Conservation (phyloP, 257 asterid genomes). For the Asclepias syriaca region DNA sequence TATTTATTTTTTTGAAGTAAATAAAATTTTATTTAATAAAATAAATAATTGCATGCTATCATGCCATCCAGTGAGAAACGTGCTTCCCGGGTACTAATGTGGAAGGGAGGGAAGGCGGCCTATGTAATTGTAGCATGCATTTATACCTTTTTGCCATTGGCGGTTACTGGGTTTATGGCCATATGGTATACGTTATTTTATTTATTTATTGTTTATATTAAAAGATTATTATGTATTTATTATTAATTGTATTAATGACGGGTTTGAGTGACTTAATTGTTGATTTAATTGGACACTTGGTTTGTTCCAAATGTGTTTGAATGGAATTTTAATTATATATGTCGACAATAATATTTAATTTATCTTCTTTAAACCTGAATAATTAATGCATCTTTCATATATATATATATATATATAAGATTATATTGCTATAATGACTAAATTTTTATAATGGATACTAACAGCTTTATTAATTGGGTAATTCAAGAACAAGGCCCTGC, state of each 20-base stretch:
- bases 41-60: slow-evolving; percentile 48
- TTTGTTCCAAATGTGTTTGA: slow-evolving; percentile 51
- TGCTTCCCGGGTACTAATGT: slow-evolving; percentile 85
- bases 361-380: slow-evolving; percentile 62
- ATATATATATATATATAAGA: no score
- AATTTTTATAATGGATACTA: no score
- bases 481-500: no score
- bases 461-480: no score
- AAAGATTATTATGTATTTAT: no score
- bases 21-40: not conserved
- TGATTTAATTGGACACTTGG: slow-evolving; percentile 70
- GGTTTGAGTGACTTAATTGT: no score
- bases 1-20: no score
- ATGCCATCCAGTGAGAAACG: slow-evolving; percentile 94
- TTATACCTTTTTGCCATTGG: slow-evolving; percentile 70
- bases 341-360: slow-evolving; percentile 58
- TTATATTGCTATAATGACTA: no score
- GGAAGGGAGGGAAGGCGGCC: slow-evolving; percentile 79
- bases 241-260: slow-evolving; percentile 16
- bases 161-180: slow-evolving; percentile 92
- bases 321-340: slow-evolving; percentile 39
- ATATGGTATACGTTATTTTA: slow-evolving; percentile 32
- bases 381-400: no score
- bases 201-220: no score
- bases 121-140: slow-evolving; percentile 63